A percentile compares a stretch with the other conserved stretches of the same genome.
phyloP scores from a whole-genome alignment of 305 asterid species.

The Ajuga reptans region DNA sequence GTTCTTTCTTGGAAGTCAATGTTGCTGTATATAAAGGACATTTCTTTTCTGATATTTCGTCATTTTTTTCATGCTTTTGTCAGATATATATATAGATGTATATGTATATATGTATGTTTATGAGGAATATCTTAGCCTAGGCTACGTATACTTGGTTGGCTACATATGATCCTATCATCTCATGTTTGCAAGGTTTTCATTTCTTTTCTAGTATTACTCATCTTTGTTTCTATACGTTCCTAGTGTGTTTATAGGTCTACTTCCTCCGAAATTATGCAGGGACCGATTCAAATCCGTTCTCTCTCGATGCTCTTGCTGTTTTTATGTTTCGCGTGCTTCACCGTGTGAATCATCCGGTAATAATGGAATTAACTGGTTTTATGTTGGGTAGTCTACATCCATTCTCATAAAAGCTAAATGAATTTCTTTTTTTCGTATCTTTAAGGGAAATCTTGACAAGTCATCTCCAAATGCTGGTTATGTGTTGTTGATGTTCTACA shows the following conservation, averaged over 20 bases:
- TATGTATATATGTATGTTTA: too few relatives aligned
- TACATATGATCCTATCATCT: background rate
- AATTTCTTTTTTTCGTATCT: constrained; percentile 26
- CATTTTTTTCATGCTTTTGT: constrained; percentile 5
- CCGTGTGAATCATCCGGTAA: constrained; percentile 92
- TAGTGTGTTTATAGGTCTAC: constrained; percentile 15
- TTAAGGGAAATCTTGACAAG: constrained; percentile 91
- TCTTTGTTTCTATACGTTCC: constrained; percentile 2
- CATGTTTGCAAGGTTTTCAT: background rate
- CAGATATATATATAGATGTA: background rate
- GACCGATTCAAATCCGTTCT: constrained; percentile 78
- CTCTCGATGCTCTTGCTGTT: constrained; percentile 89
- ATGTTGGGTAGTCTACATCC: constrained; percentile 2
- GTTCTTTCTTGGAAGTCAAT: background rate
- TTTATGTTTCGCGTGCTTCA: constrained; percentile 76
- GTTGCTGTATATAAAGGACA: background rate
- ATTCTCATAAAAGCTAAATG: background rate
- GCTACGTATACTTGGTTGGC: background rate
- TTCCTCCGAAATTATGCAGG: constrained; percentile 42
- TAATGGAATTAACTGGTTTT: constrained; percentile 19
- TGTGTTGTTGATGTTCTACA: constrained; percentile 85
- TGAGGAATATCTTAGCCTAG: too few relatives aligned
- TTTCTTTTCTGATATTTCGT: background rate
- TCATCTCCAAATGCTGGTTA: constrained; percentile 82
- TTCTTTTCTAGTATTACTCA: background rate